Percentiles rank a stretch among this genome's conserved stretches.
These are phyloP conservation scores for Avena insularis DNA, from an alignment of 176 grass and related monocot genomes.

Conservation along the genomic window DNA sequence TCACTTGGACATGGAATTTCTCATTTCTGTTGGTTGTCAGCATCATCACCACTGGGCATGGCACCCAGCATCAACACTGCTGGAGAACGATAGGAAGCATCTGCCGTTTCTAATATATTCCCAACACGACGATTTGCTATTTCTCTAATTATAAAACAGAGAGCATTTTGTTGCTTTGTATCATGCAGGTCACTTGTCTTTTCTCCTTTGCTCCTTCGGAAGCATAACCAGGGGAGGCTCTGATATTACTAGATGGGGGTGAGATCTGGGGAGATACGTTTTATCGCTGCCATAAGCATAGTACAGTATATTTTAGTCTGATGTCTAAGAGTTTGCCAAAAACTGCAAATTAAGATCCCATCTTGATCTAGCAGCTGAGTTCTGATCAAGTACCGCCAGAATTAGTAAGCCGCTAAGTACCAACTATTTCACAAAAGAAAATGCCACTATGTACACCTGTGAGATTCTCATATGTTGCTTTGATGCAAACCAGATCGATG, in stretches of 20 bases:
- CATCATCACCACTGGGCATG: neutral
- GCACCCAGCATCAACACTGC: neutral
- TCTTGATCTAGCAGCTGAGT: neutral
- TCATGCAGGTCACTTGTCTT: conserved; percentile 11
- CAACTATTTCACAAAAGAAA: too few species aligned
- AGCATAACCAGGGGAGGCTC: conserved; percentile 33
- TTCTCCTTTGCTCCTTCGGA: conserved; percentile 6
- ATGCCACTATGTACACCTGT: too few species aligned
- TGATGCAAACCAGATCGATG: conserved; percentile 23
- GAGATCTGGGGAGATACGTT: conserved; percentile 22
- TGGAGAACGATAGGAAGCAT: neutral
- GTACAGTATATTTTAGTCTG: neutral
- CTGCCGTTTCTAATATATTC: neutral
- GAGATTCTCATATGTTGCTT: neutral
- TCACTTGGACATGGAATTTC: neutral
- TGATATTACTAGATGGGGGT: conserved; percentile 12
- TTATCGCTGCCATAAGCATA: neutral
- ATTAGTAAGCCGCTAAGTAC: conserved; percentile 7
- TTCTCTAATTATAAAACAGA: neutral
- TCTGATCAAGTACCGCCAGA: conserved; percentile 9
- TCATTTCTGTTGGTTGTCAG: neutral
- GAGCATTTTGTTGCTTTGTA: conserved; percentile 13
- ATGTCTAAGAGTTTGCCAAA: conserved; percentile 3
- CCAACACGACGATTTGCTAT: neutral
- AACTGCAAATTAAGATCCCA: conserved; percentile 30